Evolutionary conservation across 495 filamentous ascomycete species (phyloP).

Genomic region (Cenococcum geophilum): DNA sequence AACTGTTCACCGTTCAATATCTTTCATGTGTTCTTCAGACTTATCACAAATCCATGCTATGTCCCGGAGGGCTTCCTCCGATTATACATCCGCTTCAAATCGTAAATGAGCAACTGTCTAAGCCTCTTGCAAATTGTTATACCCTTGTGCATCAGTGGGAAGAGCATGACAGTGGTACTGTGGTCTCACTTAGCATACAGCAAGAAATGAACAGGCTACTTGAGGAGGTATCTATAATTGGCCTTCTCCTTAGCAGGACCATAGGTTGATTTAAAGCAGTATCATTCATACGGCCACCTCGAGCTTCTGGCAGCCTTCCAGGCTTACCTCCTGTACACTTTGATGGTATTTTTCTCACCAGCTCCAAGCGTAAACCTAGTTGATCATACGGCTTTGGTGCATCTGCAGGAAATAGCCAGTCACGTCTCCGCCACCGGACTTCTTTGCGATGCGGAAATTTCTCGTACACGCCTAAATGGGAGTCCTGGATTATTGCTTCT

Average conservation of each 20-base stretch:
- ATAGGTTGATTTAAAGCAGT: conserved; percentile 10
- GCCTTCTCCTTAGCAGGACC: not conserved
- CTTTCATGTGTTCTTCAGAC: not conserved
- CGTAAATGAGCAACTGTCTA: not conserved
- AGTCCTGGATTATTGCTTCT: conserved; percentile 46
- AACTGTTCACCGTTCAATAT: not conserved
- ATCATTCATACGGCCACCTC: conserved; percentile 37
- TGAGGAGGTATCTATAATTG: not conserved
- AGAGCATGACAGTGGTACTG: not conserved
- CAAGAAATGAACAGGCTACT: not conserved
- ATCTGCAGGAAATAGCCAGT: conserved; percentile 38
- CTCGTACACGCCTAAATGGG: conserved; percentile 41
- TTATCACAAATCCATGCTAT: not conserved
- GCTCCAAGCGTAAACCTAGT: conserved; percentile 36
- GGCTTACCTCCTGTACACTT: conserved; percentile 45
- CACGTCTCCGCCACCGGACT: conserved; percentile 38
- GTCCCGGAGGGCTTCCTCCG: not conserved
- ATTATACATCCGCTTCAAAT: conserved; percentile 1
- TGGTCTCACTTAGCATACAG: not conserved
- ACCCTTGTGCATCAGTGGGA: not conserved
- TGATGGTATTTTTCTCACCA: conserved; percentile 41
- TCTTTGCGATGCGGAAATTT: conserved; percentile 41
- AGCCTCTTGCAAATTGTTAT: not conserved
- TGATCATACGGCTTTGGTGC: not conserved
- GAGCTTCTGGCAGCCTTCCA: conserved; percentile 44